Percentiles rank a stretch among this genome's conserved stretches.
Conservation (phyloP, 1,284 basidiomycete genomes). For the Austroboletus novae-zelandiae region DNA sequence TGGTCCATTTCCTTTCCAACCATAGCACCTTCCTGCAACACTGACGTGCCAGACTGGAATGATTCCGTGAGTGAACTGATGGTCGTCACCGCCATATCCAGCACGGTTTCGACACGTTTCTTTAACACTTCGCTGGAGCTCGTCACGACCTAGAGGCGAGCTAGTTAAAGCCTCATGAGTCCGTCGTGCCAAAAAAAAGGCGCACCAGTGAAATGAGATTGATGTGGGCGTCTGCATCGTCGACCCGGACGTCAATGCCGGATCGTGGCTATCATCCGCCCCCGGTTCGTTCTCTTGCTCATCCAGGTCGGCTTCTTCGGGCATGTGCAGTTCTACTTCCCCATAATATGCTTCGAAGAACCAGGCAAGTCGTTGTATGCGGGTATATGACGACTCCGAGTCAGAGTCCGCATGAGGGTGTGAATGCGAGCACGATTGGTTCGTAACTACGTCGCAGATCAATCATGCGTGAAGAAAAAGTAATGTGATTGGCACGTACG, state of each 20-base stretch:
- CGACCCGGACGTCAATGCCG: slow-evolving; percentile 72
- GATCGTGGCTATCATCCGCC: slow-evolving; percentile 44
- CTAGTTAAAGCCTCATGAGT: background rate
- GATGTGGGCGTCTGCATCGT: slow-evolving; percentile 78
- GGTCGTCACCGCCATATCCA: slow-evolving; percentile 89
- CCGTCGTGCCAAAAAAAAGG: background rate
- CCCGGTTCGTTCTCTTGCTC: slow-evolving; percentile 43
- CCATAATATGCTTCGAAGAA: slow-evolving; percentile 97
- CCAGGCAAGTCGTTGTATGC: slow-evolving; percentile 79
- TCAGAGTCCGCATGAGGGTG: slow-evolving; percentile 56
- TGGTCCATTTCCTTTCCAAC: slow-evolving; percentile 22
- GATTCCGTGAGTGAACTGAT: slow-evolving; percentile 78
- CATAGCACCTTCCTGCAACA: slow-evolving; percentile 36
- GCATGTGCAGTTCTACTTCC: slow-evolving; percentile 80
- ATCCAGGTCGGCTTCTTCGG: slow-evolving; percentile 54
- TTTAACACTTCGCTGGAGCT: slow-evolving; percentile 63
- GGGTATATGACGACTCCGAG: slow-evolving; percentile 46
- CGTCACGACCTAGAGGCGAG: slow-evolving; percentile 57
- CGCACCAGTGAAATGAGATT: slow-evolving; percentile 72
- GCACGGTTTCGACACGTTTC: slow-evolving; percentile 77
- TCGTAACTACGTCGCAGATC: slow-evolving; percentile 57
- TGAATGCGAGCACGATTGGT: slow-evolving; percentile 53
- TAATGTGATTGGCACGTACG: slow-evolving; percentile 46
- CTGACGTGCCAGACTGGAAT: slow-evolving; percentile 47
- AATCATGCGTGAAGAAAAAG: slow-evolving; percentile 5